Evolutionary conservation across 2,329 filamentous ascomycete species (phyloP).

Genomic region (Tolypocladium tropicale): DNA sequence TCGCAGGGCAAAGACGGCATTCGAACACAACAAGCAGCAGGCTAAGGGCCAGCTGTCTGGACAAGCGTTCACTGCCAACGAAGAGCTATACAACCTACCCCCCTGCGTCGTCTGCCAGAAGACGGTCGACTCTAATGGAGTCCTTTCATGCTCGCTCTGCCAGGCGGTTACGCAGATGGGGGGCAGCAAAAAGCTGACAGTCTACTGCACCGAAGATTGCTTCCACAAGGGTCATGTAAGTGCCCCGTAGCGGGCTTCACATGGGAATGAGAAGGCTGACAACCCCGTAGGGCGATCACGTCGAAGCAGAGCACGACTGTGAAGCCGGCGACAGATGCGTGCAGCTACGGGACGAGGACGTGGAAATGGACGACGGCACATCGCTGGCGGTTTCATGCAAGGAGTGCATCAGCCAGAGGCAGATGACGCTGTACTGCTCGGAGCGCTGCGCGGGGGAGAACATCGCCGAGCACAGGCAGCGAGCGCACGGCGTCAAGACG

Average conservation of each 20-base stretch:
- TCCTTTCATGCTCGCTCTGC: conserved; percentile 34
- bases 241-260: conserved; percentile 1
- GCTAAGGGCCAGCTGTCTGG: conserved; percentile 23
- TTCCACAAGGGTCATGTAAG: conserved; percentile 30
- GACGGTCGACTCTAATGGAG: conserved; percentile 20
- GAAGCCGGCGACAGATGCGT: conserved; percentile 28
- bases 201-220: conserved; percentile 36
- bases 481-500: conserved; percentile 18
- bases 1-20: conserved; percentile 35
- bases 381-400: conserved; percentile 26
- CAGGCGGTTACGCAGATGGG: conserved; percentile 30
- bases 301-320: conserved; percentile 28
- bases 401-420: conserved; percentile 27
- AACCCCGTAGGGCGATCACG: conserved; percentile 24
- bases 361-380: conserved; percentile 24
- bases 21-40: conserved; percentile 32
- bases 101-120: conserved; percentile 29
- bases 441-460: conserved; percentile 29
- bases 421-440: conserved; percentile 31
- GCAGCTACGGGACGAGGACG: conserved; percentile 27
- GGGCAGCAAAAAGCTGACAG: conserved; percentile 21
- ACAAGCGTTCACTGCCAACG: conserved; percentile 15
- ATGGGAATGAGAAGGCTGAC: conserved; percentile 11
- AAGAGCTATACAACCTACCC: conserved; percentile 26
- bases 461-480: conserved; percentile 27